These are phyloP conservation scores for Endocarpon pusillum DNA, from an alignment of 495 filamentous ascomycete species.

Conservation along the genomic window DNA sequence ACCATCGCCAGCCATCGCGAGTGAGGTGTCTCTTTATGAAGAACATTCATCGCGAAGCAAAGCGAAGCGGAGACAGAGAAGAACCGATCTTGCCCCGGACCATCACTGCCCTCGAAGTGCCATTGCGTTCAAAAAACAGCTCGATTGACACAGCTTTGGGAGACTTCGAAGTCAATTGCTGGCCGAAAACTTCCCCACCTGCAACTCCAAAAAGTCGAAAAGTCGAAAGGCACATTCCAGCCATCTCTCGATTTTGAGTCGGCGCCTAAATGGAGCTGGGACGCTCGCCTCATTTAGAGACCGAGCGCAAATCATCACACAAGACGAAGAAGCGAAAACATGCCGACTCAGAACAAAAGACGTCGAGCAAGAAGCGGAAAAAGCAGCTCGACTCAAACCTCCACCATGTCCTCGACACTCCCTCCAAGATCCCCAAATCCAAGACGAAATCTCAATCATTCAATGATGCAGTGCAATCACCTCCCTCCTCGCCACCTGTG, in stretches of 20 bases:
- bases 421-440: constrained; percentile 8
- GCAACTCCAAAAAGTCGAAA: constrained; percentile 7
- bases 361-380: too few species aligned
- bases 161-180: too few species aligned
- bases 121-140: constrained; percentile 23
- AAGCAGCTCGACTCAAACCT: too few species aligned
- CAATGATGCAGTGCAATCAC: too few species aligned
- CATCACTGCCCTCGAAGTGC: constrained; percentile 20
- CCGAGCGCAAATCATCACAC: constrained; percentile 39
- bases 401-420: constrained; percentile 6
- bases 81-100: too few species aligned
- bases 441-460: constrained; percentile 16
- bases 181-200: constrained; percentile 9
- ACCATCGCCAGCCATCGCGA: constrained; percentile 2
- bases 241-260: too few species aligned
- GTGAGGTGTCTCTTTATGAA: background rate
- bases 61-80: too few species aligned
- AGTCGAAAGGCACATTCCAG: too few species aligned
- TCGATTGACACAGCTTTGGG: too few species aligned
- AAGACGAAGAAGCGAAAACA: constrained; percentile 37
- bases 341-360: constrained; percentile 3
- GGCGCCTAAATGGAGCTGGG: constrained; percentile 14
- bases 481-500: too few species aligned
- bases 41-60: too few species aligned
- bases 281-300: constrained; percentile 22